Base-by-base conservation (phyloP, 129 eudicot species). In the Pittosporum tobira region DNA sequence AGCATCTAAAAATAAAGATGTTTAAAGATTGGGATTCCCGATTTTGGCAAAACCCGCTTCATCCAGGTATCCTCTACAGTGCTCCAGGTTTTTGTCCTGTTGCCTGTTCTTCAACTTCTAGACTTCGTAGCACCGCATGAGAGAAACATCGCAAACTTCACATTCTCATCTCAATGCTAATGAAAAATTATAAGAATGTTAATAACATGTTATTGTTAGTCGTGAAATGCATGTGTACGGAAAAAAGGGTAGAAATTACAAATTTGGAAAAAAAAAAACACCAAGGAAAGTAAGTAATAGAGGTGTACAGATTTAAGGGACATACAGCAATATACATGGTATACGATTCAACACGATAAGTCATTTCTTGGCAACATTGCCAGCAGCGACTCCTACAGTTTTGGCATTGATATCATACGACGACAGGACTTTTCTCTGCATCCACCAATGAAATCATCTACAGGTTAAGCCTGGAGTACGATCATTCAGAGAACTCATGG, bases 381-480 rank as follows among this genome's bases (percentile, higher is more conserved):
- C 73, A 45, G 83, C 81, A 51, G 80, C 69, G 61, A 72, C 77
- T 31, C 75, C 84, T 77, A 82, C 68, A 50, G 62, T 71, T 67
- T 82, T 76, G 72, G 76, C 64, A 65, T 68, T 61, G 62, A 72
- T 52, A 68, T 83, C 94, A 64, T 78, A 73, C 23, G 95, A 82
- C 30, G 94, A 83, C 74, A 90, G 64, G 55, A 67, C 84, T 45
- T 82, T 72, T 71, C 70, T 83, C 98, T 90, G 98, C 94, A 83
- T 43, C 79, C 70, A 74, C 61, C 61, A 64, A 70, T 30, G 61
- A 67, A 69, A 67, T 69, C 10, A 76, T 71, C 73, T 63, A 68
- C 27, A 54, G 74, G 79, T 73, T 75, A 77, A 67, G 51, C 20
- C 74, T 64, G 51, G 48, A 6, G 45, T 28, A 51, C 71, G 59